These are phyloP conservation scores for Eucalyptus marginata DNA, from an alignment of 345 rosid genomes.

Conservation along the genomic window DNA sequence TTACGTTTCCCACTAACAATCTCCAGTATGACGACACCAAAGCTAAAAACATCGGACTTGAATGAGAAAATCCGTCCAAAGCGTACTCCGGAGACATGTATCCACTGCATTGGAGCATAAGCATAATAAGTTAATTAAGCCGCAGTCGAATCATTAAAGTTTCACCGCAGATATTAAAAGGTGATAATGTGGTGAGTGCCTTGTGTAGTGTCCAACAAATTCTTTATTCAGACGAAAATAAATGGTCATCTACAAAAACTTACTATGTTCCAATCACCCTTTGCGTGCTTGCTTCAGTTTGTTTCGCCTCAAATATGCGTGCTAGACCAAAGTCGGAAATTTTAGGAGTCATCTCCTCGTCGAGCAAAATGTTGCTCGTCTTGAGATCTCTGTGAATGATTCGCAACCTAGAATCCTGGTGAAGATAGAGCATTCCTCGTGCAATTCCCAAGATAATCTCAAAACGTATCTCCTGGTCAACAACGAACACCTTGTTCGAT, in stretches of 20 bases:
- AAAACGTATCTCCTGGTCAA: conserved; percentile 34
- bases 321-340: conserved; percentile 73
- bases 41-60: conserved; percentile 55
- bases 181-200: neutral
- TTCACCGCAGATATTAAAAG: neutral
- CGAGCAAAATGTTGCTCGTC: conserved; percentile 49
- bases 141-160: neutral
- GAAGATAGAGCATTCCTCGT: conserved; percentile 59
- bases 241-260: neutral
- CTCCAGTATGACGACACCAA: conserved; percentile 52
- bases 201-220: neutral
- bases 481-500: neutral
- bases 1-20: conserved; percentile 35
- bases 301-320: conserved; percentile 44
- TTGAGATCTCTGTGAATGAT: conserved; percentile 70
- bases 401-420: conserved; percentile 57
- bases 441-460: conserved; percentile 57
- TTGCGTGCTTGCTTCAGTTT: conserved; percentile 34
- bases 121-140: neutral
- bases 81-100: conserved; percentile 73
- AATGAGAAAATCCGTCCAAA: conserved; percentile 48
- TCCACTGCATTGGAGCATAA: conserved; percentile 19
- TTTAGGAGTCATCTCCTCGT: conserved; percentile 60
- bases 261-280: conserved; percentile 72
- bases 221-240: neutral